phyloP scores from a whole-genome alignment of 2,329 filamentous ascomycete genomes.

The Lecanicillium sp. region DNA sequence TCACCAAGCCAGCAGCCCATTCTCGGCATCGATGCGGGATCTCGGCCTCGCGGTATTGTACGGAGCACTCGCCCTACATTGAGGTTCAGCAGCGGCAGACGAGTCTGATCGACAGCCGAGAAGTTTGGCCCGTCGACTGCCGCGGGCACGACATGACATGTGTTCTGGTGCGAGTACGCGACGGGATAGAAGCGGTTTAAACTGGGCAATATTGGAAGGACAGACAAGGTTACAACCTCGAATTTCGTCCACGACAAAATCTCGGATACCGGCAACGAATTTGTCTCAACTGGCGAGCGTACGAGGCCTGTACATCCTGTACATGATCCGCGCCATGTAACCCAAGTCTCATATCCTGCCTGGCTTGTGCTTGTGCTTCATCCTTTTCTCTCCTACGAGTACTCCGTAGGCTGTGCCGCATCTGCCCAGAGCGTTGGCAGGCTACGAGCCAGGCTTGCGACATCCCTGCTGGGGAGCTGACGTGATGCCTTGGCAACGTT shows the following conservation, averaged over 20 bases:
- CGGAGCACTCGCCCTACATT: background rate
- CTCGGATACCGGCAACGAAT: constrained; percentile 5
- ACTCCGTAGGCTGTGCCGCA: background rate
- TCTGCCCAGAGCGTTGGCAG: background rate
- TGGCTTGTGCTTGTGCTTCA: background rate
- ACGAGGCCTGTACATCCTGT: too few species aligned
- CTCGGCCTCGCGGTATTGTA: background rate
- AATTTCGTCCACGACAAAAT: constrained; percentile 2
- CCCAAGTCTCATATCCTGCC: background rate
- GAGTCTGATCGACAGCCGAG: constrained; percentile 5
- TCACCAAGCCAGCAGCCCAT: background rate
- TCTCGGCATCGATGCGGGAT: background rate
- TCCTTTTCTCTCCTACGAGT: background rate
- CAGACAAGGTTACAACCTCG: constrained; percentile 5
- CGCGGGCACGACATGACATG: background rate
- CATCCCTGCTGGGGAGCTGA: background rate
- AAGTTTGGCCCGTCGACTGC: background rate
- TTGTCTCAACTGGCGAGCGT: background rate
- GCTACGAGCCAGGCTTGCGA: background rate
- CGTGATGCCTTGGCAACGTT: background rate
- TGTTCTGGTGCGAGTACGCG: constrained; percentile 1
- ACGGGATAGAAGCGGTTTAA: background rate
- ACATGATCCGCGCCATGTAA: too few species aligned
- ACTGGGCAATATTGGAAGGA: background rate
- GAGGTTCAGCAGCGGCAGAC: background rate